Percentiles rank a stretch among this genome's conserved stretches.
Conservation (phyloP, 352 stramenopile species). For the Saprolegnia diclina region DNA sequence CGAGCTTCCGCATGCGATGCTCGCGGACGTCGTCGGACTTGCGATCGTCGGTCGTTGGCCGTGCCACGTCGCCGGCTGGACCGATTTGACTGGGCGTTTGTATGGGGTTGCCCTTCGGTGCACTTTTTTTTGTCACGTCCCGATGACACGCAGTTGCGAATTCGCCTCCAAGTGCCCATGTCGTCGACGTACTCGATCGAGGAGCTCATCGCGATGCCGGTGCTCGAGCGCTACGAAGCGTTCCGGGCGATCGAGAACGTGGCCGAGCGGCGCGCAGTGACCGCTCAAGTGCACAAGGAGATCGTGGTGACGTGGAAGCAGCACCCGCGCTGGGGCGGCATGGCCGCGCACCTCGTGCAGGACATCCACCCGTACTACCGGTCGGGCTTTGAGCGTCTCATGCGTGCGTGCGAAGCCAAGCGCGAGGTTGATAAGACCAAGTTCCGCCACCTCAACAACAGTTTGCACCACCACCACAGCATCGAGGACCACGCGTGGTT, state of each 20-base stretch:
- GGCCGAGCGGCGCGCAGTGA: background rate
- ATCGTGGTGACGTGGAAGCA: slow-evolving; percentile 8
- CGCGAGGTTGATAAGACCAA: slow-evolving; percentile 4
- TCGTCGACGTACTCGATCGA: background rate
- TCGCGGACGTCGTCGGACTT: too few species aligned
- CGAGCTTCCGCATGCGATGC: too few species aligned
- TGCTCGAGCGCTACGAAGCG: slow-evolving; percentile 8
- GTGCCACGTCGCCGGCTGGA: too few species aligned
- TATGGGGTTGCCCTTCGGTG: background rate
- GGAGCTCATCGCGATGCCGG: background rate
- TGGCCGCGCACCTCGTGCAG: slow-evolving; percentile 10
- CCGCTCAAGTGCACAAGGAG: background rate
- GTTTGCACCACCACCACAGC: slow-evolving; percentile 15
- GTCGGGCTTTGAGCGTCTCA: slow-evolving; percentile 3
- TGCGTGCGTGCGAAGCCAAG: background rate
- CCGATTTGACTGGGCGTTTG: background rate
- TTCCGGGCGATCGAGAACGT: slow-evolving; percentile 11
- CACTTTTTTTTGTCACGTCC: background rate
- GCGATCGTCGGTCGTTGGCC: too few species aligned
- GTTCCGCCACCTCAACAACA: slow-evolving; percentile 16
- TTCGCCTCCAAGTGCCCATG: background rate
- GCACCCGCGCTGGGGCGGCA: slow-evolving; percentile 2
- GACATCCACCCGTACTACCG: slow-evolving; percentile 17
- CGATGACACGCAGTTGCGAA: background rate
- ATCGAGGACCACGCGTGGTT: slow-evolving; percentile 19